Percentiles rank a stretch among this genome's conserved stretches.
These are phyloP conservation scores for Starmerella potacharoeniae DNA, from an alignment of 805 yeast species.

Conservation along the genomic window DNA sequence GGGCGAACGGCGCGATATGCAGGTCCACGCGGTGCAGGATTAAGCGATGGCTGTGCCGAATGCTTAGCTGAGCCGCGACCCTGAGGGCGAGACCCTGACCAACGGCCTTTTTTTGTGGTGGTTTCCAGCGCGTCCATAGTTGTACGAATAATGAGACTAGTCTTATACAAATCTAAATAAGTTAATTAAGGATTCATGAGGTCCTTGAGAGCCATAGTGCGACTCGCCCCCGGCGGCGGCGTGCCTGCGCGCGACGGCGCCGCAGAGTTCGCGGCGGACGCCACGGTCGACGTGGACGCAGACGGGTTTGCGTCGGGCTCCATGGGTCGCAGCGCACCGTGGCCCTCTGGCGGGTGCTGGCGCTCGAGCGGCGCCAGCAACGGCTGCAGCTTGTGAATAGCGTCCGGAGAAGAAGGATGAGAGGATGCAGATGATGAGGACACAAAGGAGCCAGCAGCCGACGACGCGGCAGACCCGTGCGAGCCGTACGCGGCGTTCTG, in stretches of 20 bases:
- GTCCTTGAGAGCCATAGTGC: slow-evolving; percentile 18
- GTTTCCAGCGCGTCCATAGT: neutral
- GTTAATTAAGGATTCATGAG: slow-evolving; percentile 15
- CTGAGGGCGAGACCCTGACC: no score
- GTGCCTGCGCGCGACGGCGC: slow-evolving; percentile 19
- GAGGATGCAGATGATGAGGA: neutral
- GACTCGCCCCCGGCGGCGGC: slow-evolving; percentile 2
- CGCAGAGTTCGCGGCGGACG: slow-evolving; percentile 8
- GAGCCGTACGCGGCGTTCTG: no score
- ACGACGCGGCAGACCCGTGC: neutral
- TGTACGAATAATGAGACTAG: neutral
- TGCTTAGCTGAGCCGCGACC: neutral
- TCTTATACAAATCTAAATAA: slow-evolving; percentile 1
- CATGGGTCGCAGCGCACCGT: slow-evolving; percentile 7
- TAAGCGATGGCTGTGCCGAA: neutral
- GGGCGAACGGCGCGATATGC: neutral
- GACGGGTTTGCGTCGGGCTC: slow-evolving; percentile 18
- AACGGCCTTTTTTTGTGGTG: no score
- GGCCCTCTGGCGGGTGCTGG: neutral
- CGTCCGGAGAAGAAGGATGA: neutral
- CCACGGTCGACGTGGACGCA: neutral
- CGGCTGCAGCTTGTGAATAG: neutral
- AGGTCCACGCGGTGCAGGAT: neutral
- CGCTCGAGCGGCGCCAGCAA: slow-evolving; percentile 10
- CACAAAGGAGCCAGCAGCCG: neutral